Evolutionary conservation across 192 early-diverging fungal species (phyloP), one percentile per base, ranked within the genome.

Genomic region (Thamnidium elegans): DNA sequence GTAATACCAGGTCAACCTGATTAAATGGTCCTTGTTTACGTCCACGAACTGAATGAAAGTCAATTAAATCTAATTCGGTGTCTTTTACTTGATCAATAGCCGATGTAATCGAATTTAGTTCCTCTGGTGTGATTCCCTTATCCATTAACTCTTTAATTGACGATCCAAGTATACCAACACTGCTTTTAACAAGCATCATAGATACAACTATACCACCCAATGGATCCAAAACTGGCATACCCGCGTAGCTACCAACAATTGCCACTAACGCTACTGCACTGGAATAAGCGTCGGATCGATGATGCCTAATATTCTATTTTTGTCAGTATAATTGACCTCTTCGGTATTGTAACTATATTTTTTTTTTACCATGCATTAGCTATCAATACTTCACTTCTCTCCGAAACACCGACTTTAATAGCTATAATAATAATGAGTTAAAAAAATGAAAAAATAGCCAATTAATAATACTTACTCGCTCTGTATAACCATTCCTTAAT

Each of bases 401-500:
- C 81, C 21, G 78, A 73, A 31, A 61, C 55, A 17, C 83, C 92
- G 7, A 92, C 85, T 54, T 79, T 78, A 72, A 88, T 81, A 45
- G 74, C 74, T 76, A 55, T 7, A 56, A 58, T 17, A 46, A 39
- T 39, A 52, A 46, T 19, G 14, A 43, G 14, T 19, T 59, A 52
- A 50, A 32, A 21, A 7, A 39, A 71, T 60, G 15, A 39, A 23
- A 15, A 39, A 36, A 60, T 13, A 17, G 21, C 15, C 45, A 20
- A 43, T 46, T 0, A 39, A 45, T 45, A 10, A 23, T 31, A 66
- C 67, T 55, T 73, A 79, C 78, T 94, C 47, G 80, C 78, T 58
- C 79, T 81, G 71, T 83, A 94, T 69, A 94, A 66, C 63, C 77
- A 81, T 76, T 94, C 92, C 56, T 94, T 94, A n/a, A 86, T 66